These are phyloP conservation scores for Suillus alpinus DNA, from an alignment of 768 basidiomycete species.

Conservation along the genomic window DNA sequence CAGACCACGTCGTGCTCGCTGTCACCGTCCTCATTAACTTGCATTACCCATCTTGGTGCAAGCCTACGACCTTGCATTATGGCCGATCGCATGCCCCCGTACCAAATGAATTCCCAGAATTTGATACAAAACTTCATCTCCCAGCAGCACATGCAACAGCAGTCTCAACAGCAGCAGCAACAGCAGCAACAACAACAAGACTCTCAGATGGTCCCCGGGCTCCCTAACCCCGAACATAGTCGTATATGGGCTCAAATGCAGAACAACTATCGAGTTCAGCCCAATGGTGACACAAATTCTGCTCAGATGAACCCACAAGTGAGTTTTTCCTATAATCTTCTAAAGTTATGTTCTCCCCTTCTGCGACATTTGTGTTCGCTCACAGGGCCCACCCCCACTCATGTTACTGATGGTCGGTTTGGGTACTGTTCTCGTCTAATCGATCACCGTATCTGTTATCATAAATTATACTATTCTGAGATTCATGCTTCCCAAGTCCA, in stretches of 20 bases:
- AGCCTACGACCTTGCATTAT: conserved; percentile 40
- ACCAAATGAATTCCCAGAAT: conserved; percentile 50
- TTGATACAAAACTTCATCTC: conserved; percentile 45
- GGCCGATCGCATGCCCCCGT: conserved; percentile 61
- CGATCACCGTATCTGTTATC: conserved; percentile 9
- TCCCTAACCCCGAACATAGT: conserved; percentile 48
- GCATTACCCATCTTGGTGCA: conserved; percentile 25
- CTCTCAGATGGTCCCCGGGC: conserved; percentile 36
- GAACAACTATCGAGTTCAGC: conserved; percentile 42
- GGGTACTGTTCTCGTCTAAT: conserved; percentile 1
- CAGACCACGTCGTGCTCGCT: conserved; percentile 18
- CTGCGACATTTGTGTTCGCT: conserved; percentile 15
- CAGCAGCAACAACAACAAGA: conserved; percentile 42
- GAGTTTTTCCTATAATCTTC: conserved; percentile 24
- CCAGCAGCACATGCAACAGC: conserved; percentile 40
- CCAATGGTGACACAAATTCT: conserved; percentile 38
- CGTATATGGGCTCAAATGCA: conserved; percentile 54
- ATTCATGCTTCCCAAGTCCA: conserved; percentile 5
- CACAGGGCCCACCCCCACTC: conserved; percentile 15
- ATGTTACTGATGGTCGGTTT: conserved; percentile 6
- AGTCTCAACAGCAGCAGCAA: conserved; percentile 39
- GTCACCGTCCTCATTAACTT: conserved; percentile 27
- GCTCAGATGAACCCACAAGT: conserved; percentile 47
- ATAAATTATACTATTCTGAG: conserved; percentile 10
- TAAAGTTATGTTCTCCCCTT: conserved; percentile 4